Base-by-base conservation (phyloP, 1,139 yeast genomes). In the Yamadazyma oceani region DNA sequence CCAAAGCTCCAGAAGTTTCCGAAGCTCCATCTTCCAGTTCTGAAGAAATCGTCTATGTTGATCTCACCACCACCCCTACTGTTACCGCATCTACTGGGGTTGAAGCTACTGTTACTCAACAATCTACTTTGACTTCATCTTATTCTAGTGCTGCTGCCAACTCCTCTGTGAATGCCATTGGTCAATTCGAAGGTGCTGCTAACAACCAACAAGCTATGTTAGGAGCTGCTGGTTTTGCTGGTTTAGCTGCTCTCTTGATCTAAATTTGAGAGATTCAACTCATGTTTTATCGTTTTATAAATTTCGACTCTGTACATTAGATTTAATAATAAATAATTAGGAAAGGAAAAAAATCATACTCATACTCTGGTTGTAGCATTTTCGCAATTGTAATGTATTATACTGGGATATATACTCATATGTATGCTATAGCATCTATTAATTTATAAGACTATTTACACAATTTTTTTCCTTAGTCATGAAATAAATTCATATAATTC, bases 141-240 rank as follows among this genome's bases (percentile, higher is more conserved):
- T 45, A 51, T 40, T 38, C 43, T 9, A 17, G 13, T 29, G 34
- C 23, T 23, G 17, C 42, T 8, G 37, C 34, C 31, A 34, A 39
- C 35, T 37, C 48, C 16, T 11, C 51, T 24, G 52, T 55, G 19
- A 57, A 54, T 47, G 58, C 52, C 39, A 55, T 56, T 8, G 8
- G 21, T 32, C 42, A 53, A 24, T 60, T 39, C 43, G 66, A 57
- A 49, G 68, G 60, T 58, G 57, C 46, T 45, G 70, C 57, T 41
- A 49, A 49, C 45, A 51, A 49, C 44, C 53, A 55, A 44, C 53
- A 55, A 43, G 51, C 51, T 41, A 58, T 55, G 40, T 57, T 54
- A 34, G 75, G 75, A 44, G 59, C 60, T 37, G 74, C 62, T 43
- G 75, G 74, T 55, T 39, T 66, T 41, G 76, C 68, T 44, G 75